These are phyloP conservation scores for Ustilago vetiveriae DNA, from an alignment of 1,284 basidiomycete species.

Conservation along the genomic window DNA sequence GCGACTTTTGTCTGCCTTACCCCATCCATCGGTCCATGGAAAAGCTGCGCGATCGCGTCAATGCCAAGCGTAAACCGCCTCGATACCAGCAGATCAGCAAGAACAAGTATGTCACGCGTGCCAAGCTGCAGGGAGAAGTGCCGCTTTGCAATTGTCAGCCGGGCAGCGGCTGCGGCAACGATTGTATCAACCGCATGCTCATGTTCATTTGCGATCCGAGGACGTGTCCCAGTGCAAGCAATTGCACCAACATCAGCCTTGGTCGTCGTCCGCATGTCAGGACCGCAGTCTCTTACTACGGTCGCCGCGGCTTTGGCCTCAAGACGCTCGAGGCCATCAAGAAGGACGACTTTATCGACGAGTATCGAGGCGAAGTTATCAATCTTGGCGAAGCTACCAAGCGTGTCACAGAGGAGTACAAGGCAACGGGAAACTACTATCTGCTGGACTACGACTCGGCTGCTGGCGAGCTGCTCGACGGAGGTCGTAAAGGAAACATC, in stretches of 20 bases:
- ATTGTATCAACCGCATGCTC: constrained; percentile 61
- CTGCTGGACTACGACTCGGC: constrained; percentile 60
- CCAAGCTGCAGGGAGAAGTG: constrained; percentile 54
- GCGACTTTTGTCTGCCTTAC: constrained; percentile 49
- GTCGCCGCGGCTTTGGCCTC: constrained; percentile 59
- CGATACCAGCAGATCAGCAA: constrained; percentile 52
- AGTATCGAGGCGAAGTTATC: constrained; percentile 65
- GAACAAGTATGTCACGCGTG: constrained; percentile 53
- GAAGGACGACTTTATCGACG: constrained; percentile 55
- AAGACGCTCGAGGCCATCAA: constrained; percentile 49
- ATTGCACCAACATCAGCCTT: constrained; percentile 60
- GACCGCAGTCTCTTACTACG: constrained; percentile 50
- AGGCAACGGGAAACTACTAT: constrained; percentile 58
- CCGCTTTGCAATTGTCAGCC: constrained; percentile 57
- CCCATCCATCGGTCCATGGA: constrained; percentile 34
- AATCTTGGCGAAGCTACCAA: constrained; percentile 50
- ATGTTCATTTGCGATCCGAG: constrained; percentile 58
- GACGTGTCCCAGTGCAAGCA: constrained; percentile 55
- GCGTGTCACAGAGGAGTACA: constrained; percentile 54
- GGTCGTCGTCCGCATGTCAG: constrained; percentile 51
- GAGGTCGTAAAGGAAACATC: constrained; percentile 60
- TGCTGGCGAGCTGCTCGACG: constrained; percentile 62
- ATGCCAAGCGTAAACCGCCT: constrained; percentile 52
- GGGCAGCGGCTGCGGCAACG: constrained; percentile 43
- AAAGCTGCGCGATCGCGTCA: constrained; percentile 42